Percentiles rank a stretch among this genome's conserved stretches.
Conservation (phyloP, 2,329 filamentous ascomycete genomes). For the Bipolaris victoriae region DNA sequence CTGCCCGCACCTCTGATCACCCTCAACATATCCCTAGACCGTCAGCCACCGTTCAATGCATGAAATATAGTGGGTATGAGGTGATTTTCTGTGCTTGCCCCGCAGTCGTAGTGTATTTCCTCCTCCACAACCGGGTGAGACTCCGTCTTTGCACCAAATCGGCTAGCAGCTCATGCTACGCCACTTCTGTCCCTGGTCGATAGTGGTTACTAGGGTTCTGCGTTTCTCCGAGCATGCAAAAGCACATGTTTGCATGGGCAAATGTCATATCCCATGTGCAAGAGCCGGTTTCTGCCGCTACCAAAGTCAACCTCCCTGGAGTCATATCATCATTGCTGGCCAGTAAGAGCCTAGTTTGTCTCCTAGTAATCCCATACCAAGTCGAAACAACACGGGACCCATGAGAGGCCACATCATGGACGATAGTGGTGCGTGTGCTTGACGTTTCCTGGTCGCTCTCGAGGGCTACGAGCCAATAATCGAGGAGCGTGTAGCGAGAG, state of each 20-base stretch:
- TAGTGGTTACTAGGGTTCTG: constrained; percentile 27
- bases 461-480: constrained; percentile 34
- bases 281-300: constrained; percentile 28
- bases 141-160: constrained; percentile 25
- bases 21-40: constrained; percentile 3
- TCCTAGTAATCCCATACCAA: constrained; percentile 26
- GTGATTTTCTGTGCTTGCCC: constrained; percentile 25
- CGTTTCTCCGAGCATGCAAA: constrained; percentile 33
- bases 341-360: constrained; percentile 35
- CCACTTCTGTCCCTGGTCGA: constrained; percentile 23
- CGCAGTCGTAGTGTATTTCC: constrained; percentile 19
- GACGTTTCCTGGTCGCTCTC: constrained; percentile 31
- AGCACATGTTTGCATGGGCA: constrained; percentile 28
- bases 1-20: not conserved
- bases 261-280: constrained; percentile 26
- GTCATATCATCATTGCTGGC: constrained; percentile 45
- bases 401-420: constrained; percentile 28
- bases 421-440: constrained; percentile 32
- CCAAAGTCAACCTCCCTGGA: constrained; percentile 17
- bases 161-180: constrained; percentile 26
- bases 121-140: constrained; percentile 21
- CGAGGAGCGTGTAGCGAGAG: constrained; percentile 23
- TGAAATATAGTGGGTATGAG: constrained; percentile 22
- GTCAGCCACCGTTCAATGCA: constrained; percentile 10
- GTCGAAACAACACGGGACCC: constrained; percentile 33